Conservation (phyloP, 257 asterid species). For the Paraleonurus japonicus region DNA sequence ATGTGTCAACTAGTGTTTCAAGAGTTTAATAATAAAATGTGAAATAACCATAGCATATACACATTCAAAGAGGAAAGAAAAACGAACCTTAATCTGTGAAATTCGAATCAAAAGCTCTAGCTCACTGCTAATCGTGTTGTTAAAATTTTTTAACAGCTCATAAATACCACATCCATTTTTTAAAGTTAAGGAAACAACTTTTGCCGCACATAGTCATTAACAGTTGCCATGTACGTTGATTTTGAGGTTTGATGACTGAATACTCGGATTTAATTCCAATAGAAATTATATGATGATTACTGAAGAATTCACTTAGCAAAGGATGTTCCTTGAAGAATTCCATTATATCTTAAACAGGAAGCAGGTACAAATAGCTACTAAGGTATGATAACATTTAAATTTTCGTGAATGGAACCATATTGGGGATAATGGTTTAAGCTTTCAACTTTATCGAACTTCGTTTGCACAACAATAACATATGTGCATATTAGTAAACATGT, state of each 20-base stretch:
- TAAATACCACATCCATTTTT: not conserved
- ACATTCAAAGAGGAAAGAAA: not conserved
- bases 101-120: not conserved
- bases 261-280: not conserved
- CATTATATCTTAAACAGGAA: not conserved
- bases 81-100: not conserved
- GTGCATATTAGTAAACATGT: not conserved
- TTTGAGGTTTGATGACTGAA: not conserved
- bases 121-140: not conserved
- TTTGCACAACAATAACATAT: not conserved
- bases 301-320: not conserved
- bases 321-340: not conserved
- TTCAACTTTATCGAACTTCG: not conserved
- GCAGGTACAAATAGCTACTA: not conserved
- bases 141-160: not conserved
- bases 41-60: not conserved
- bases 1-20: constrained; percentile 5
- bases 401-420: not conserved
- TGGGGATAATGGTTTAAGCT: not conserved
- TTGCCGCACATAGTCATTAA: not conserved
- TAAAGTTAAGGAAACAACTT: not conserved
- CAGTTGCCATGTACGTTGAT: not conserved
- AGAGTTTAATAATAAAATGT: not conserved
- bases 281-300: not conserved
- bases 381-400: not conserved